A percentile compares a stretch with the other conserved stretches of the same genome.
Conservation (phyloP, 345 rosid species). For the Streptanthus diversifolius region DNA sequence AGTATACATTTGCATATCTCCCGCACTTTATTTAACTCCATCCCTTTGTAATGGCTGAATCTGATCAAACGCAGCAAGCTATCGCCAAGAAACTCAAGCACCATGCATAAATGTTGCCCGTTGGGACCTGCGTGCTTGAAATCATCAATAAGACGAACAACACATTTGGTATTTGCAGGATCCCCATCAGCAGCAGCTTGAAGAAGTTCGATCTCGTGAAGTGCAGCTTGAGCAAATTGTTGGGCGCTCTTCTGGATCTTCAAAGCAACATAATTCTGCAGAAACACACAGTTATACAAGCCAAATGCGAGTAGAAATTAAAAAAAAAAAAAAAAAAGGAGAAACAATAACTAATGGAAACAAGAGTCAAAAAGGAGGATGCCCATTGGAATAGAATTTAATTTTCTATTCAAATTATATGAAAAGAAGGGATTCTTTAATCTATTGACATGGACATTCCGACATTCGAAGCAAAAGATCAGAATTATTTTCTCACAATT, state of each 20-base stretch:
- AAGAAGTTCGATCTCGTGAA: conserved; percentile 84
- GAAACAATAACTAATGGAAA: not conserved
- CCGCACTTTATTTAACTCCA: conserved; percentile 70
- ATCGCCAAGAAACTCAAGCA: conserved; percentile 94
- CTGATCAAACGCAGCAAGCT: conserved; percentile 81
- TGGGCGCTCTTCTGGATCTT: conserved; percentile 97
- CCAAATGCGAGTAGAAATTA: not conserved
- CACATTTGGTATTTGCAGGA: conserved; percentile 55
- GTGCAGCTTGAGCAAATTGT: conserved; percentile 89
- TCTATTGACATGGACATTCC: not conserved
- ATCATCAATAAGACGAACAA: conserved; percentile 71
- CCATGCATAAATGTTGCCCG: conserved; percentile 95
- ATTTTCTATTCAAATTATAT: not conserved
- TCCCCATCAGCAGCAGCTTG: conserved; percentile 66
- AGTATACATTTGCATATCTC: conserved; percentile 91
- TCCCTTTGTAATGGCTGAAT: conserved; percentile 69
- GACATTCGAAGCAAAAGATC: not conserved
- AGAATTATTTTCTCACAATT: not conserved
- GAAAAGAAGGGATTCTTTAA: not conserved
- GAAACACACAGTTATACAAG: not conserved
- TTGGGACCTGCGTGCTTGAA: conserved; percentile 92
- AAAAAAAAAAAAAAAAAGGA: not conserved
- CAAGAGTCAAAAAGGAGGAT: not conserved
- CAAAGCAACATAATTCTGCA: conserved; percentile 76
- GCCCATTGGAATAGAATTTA: not conserved